Conservation (phyloP, 1,284 basidiomycete species). For the Golubevia sp. region DNA sequence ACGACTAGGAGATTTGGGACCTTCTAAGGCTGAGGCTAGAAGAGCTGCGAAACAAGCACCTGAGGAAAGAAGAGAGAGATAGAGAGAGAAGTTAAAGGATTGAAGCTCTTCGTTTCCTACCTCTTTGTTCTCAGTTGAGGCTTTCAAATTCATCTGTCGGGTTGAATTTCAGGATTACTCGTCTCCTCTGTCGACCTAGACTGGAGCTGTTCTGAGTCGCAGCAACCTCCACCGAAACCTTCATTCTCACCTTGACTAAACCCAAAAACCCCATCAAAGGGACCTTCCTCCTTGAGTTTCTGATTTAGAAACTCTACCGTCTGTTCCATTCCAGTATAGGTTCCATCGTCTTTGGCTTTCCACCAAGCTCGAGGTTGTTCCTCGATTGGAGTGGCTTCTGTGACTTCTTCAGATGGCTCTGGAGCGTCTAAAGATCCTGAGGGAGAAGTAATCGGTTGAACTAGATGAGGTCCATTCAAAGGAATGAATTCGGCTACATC, state of each 20-base stretch:
- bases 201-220: no score
- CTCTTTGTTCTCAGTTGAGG: no score
- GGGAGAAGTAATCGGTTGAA: constrained; percentile 37
- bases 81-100: neutral
- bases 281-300: constrained; percentile 34
- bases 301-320: constrained; percentile 38
- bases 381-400: constrained; percentile 45
- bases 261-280: constrained; percentile 54
- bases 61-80: neutral
- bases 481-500: constrained; percentile 54
- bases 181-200: no score
- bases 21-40: constrained; percentile 46
- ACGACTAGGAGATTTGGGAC: constrained; percentile 17
- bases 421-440: constrained; percentile 39
- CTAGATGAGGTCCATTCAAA: constrained; percentile 48
- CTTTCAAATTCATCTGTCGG: no score
- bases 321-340: constrained; percentile 41
- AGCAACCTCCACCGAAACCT: neutral
- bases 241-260: constrained; percentile 34
- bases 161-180: no score
- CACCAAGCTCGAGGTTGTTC: constrained; percentile 59
- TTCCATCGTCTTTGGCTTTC: constrained; percentile 33
- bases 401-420: constrained; percentile 28
- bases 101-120: no score
- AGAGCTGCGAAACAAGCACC: constrained; percentile 43